Conservation (phyloP, 2,329 filamentous ascomycete genomes). For the Phoma sp. region DNA sequence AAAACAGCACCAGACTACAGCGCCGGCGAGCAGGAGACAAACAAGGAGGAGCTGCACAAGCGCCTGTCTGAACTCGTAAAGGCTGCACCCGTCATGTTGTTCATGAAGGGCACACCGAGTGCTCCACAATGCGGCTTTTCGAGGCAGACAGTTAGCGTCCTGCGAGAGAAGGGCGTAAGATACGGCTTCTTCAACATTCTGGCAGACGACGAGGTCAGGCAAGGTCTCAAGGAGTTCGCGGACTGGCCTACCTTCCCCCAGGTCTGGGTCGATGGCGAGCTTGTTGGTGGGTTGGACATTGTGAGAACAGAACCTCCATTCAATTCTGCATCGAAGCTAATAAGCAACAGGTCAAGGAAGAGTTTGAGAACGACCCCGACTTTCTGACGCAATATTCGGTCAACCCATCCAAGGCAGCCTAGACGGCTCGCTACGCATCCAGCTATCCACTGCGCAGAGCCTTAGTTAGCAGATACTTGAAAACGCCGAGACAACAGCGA, state of each 20-base stretch:
- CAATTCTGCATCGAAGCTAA: conserved; percentile 28
- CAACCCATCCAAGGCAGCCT: conserved; percentile 18
- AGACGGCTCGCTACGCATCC: conserved; percentile 18
- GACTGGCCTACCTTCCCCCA: conserved; percentile 99
- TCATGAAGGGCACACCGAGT: conserved; percentile 96
- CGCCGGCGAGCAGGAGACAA: conserved; percentile 50
- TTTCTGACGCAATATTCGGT: conserved; percentile 79
- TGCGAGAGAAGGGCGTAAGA: conserved; percentile 88
- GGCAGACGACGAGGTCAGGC: conserved; percentile 94
- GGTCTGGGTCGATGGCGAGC: conserved; percentile 86
- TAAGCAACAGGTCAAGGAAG: conserved; percentile 79
- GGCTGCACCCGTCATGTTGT: conserved; percentile 96
- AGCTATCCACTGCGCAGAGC: not conserved
- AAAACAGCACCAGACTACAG: conserved; percentile 56
- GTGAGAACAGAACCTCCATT: conserved; percentile 68
- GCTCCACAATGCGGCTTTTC: conserved; percentile 92
- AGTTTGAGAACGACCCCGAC: conserved; percentile 80
- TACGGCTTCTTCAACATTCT: conserved; percentile 99
- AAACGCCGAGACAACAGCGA: not conserved
- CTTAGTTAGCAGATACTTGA: not conserved
- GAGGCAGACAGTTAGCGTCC: conserved; percentile 81
- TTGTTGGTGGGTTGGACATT: conserved; percentile 94
- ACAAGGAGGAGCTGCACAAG: conserved; percentile 84
- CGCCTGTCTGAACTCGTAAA: conserved; percentile 85
- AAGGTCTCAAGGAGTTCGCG: conserved; percentile 95